Base-by-base conservation (phyloP, 192 early-diverging fungal genomes). In the Allomyces macrogynus region DNA sequence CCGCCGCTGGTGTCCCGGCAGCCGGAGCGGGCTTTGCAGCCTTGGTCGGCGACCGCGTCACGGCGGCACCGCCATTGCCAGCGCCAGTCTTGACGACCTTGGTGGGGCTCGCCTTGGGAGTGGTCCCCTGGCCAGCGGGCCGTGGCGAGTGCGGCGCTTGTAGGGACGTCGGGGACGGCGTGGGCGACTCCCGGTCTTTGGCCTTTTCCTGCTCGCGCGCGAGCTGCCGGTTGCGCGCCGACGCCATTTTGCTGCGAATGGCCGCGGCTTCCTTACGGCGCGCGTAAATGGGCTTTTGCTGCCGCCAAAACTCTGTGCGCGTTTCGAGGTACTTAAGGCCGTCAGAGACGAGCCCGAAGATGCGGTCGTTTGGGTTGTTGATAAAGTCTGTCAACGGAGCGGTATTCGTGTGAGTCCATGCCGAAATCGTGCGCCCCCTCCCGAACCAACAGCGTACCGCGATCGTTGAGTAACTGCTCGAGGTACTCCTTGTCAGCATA, bases 221-320 rank as follows among this genome's bases (percentile, higher is more conserved):
- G 16, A 24, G 62, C 62, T 24, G 24, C 27, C 24, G 62, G 62
- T 14, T 62, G 24, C 27, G 24, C 18, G 27, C 62, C 27, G 24
- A 62, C 23, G 27, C 23, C 61, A 42, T 67, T 23, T 67, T 11
- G 66, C 62, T 62, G 24, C 66, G 12, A 7, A 23, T 62, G 25
- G 66, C 60, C 61, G 24, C 11, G 20, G 60, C 23, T 23, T 42
- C 23, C 54, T 57, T 80, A 26, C 67, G 69, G 1, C 80, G 61
- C 16, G 81, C 77, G 67, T 82, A 82, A 24, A 82, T 44, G 24
- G 81, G 81, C 61, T 80, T 73, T 70, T 82, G 80, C 72, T 82
- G 77, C 44, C 77, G 67, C 81, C 81, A 82, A 66, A 82, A 82
- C 10, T 78, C 81, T 23, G 77, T 65, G 24, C 81, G 68, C 10